These are phyloP conservation scores for Rosa multiflora DNA, from an alignment of 306 rosid genomes.

Conservation along the genomic window DNA sequence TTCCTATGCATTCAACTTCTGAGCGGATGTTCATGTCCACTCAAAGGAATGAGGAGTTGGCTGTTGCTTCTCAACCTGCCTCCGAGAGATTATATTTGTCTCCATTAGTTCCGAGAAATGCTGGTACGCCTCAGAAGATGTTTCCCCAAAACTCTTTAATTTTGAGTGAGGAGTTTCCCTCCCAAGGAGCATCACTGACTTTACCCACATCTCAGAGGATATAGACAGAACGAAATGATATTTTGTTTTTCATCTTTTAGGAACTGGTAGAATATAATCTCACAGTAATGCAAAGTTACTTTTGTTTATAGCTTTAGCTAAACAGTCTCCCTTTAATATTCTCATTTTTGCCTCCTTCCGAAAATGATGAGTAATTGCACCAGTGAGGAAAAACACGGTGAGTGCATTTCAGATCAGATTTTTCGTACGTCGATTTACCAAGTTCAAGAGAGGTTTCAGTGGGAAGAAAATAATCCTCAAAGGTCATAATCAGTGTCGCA, in stretches of 20 bases:
- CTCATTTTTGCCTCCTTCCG: background rate
- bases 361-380: background rate
- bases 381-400: background rate
- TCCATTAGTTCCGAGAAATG: conserved; percentile 38
- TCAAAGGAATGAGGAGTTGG: conserved; percentile 39
- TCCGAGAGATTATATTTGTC: conserved; percentile 43
- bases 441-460: background rate
- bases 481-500: background rate
- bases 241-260: background rate
- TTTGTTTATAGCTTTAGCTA: background rate
- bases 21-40: conserved; percentile 42
- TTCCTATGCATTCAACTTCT: conserved; percentile 32
- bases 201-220: conserved; percentile 44
- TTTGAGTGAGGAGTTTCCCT: conserved; percentile 49
- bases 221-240: conserved; percentile 15
- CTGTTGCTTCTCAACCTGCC: conserved; percentile 33
- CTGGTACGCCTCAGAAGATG: conserved; percentile 41
- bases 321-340: background rate
- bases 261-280: conserved; percentile 12
- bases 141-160: conserved; percentile 44
- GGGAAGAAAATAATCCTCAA: too few species aligned
- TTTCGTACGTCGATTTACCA: background rate
- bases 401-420: background rate
- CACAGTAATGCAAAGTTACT: background rate
- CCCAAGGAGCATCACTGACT: conserved; percentile 45